A percentile compares a stretch with the other conserved stretches of the same genome.
Evolutionary conservation across 192 early-diverging fungal genomes (phyloP).

Genomic region (Coemansia sp.): DNA sequence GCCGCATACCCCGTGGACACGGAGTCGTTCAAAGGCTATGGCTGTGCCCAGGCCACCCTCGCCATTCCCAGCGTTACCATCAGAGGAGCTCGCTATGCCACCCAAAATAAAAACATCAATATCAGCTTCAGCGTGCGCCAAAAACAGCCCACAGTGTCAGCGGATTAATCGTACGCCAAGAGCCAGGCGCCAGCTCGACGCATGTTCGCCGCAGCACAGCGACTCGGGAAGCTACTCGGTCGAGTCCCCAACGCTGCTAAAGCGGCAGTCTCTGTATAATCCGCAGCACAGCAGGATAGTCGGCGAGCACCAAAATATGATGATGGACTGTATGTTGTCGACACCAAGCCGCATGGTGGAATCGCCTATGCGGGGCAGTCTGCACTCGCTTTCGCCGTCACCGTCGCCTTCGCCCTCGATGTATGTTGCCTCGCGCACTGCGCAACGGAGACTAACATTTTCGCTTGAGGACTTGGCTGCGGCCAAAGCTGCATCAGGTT

Average conservation of each 20-base stretch:
- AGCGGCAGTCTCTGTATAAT: conserved; percentile 1
- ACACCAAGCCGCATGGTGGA: conserved; percentile 7
- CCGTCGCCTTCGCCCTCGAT: conserved; percentile 8
- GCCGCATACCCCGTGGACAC: not conserved
- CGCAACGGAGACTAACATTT: conserved; percentile 39
- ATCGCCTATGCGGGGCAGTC: conserved; percentile 1
- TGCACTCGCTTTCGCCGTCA: conserved; percentile 27
- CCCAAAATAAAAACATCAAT: not conserved
- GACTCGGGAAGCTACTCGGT: not conserved
- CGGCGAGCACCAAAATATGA: conserved; percentile 6
- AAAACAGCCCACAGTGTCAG: not conserved
- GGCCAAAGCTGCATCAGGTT: conserved; percentile 18
- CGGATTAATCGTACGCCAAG: not conserved
- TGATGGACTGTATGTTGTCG: conserved; percentile 28
- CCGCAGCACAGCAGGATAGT: not conserved
- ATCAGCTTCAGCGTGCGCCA: no score
- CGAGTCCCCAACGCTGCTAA: conserved; percentile 13
- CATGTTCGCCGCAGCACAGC: conserved; percentile 2
- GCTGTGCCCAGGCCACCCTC: conserved; percentile 19
- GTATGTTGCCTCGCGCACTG: not conserved
- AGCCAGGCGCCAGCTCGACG: not conserved
- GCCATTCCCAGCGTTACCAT: conserved; percentile 36
- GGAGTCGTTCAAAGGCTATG: conserved; percentile 10
- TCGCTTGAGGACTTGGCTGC: conserved; percentile 29
- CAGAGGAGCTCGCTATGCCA: not conserved